phyloP scores from a whole-genome alignment of 208 protist species.

The Leishmania amazonensis region DNA sequence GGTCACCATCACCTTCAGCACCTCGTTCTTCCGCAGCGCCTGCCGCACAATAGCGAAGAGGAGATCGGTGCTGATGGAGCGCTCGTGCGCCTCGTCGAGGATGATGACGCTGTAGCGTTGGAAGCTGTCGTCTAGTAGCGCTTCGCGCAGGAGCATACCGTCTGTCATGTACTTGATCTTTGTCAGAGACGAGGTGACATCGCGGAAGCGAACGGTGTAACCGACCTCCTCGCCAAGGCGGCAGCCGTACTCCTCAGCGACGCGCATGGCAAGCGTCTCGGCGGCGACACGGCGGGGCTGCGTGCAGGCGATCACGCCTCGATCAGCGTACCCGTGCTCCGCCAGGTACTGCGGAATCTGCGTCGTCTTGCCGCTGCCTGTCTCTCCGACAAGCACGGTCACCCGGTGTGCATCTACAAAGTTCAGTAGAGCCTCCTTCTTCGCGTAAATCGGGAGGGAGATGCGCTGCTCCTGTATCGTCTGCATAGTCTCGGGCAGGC shows the following conservation, averaged over 20 bases:
- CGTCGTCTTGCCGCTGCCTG: conserved; percentile 98
- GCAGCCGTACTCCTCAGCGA: conserved; percentile 98
- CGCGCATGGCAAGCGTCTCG: conserved; percentile 98
- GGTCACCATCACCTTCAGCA: conserved; percentile 98
- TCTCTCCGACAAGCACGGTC: conserved; percentile 95
- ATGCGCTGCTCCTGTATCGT: conserved; percentile 79
- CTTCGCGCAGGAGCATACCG: conserved; percentile 99
- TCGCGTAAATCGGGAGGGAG: conserved; percentile 95
- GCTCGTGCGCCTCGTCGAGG: conserved; percentile 99
- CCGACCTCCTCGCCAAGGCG: conserved; percentile 98
- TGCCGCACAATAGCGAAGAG: conserved; percentile 98
- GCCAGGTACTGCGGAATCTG: conserved; percentile 95
- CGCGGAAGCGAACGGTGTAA: conserved; percentile 99
- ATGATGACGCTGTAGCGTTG: conserved; percentile 98
- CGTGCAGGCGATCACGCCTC: conserved; percentile 93
- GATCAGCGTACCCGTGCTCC: conserved; percentile 87
- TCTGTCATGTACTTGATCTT: conserved; percentile 99
- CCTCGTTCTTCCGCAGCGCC: conserved; percentile 81
- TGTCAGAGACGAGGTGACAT: conserved; percentile 96
- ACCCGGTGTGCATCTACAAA: conserved; percentile 82
- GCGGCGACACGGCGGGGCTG: conserved; percentile 99
- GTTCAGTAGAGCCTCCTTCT: conserved; percentile 91
- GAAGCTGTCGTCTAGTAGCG: conserved; percentile 95
- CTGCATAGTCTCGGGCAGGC: conserved; percentile 53
- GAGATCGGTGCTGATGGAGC: conserved; percentile 99